These are phyloP conservation scores for Debaryomyces maramus DNA, from an alignment of 805 yeast species.

Conservation along the genomic window DNA sequence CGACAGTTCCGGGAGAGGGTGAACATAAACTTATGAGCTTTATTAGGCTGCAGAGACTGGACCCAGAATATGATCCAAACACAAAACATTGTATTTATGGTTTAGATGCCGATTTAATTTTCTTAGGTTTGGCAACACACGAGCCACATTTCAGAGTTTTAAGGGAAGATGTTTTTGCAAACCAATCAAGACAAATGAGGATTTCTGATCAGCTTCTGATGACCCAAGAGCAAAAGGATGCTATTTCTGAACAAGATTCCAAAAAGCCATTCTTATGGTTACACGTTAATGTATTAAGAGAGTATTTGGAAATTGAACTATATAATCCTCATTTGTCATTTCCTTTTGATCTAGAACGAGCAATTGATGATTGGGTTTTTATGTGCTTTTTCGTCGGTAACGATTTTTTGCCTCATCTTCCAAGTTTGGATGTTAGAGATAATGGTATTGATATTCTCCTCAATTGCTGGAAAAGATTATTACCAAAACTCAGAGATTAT, in stretches of 20 bases:
- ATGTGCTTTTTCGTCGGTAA: conserved; percentile 99
- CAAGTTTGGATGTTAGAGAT: conserved; percentile 92
- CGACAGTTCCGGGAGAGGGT: conserved; percentile 99
- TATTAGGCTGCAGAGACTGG: conserved; percentile 84
- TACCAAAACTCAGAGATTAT: conserved; percentile 70
- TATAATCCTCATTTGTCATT: conserved; percentile 67
- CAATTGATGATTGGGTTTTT: conserved; percentile 98
- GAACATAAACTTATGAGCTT: conserved; percentile 98
- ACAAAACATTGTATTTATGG: conserved; percentile 97
- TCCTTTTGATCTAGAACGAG: conserved; percentile 86
- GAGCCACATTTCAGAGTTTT: conserved; percentile 94
- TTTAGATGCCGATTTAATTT: conserved; percentile 94
- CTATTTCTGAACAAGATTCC: conserved; percentile 42
- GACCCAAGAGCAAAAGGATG: conserved; percentile 57
- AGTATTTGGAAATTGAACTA: conserved; percentile 82
- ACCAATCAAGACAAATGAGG: conserved; percentile 51
- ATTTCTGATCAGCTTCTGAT: conserved; percentile 52
- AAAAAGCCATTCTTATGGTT: conserved; percentile 92
- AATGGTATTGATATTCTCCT: conserved; percentile 84
- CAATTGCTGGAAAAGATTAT: conserved; percentile 74
- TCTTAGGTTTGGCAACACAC: conserved; percentile 93
- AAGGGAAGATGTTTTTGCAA: conserved; percentile 95
- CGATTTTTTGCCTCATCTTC: conserved; percentile 95
- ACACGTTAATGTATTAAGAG: conserved; percentile 83
- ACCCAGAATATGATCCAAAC: conserved; percentile 85